Conservation (phyloP, 345 rosid genomes). For the Rhizophora mangle region DNA sequence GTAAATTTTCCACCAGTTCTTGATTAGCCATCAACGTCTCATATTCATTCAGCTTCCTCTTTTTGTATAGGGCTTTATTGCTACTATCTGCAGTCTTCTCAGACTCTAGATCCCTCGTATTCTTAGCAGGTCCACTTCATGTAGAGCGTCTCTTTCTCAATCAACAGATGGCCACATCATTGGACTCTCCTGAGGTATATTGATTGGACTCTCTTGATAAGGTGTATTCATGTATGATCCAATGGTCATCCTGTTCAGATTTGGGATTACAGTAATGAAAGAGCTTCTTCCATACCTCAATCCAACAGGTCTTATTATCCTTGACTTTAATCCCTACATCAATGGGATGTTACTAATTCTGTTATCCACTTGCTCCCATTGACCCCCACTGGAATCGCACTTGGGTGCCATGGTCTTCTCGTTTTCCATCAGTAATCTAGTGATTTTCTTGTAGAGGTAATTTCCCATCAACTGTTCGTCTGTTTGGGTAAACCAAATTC, state of each 20-base stretch:
- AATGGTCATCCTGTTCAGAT: not conserved
- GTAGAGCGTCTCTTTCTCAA: not conserved
- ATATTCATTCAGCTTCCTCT: too few species aligned
- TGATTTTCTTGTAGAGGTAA: not conserved
- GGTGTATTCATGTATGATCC: not conserved
- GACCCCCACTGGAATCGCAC: not conserved
- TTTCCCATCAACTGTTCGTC: not conserved
- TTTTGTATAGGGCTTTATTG: too few species aligned
- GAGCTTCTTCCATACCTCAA: not conserved
- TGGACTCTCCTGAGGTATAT: not conserved
- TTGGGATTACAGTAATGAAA: not conserved
- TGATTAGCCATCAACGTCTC: too few species aligned
- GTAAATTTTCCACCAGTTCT: too few species aligned
- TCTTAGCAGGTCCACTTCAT: too few species aligned
- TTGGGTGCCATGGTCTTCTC: not conserved
- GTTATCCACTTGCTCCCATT: not conserved
- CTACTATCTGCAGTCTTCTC: too few species aligned
- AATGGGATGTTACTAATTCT: not conserved
- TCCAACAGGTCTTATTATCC: not conserved
- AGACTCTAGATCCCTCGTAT: too few species aligned
- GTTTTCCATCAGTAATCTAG: not conserved
- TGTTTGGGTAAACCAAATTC: not conserved
- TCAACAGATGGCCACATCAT: not conserved
- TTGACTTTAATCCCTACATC: not conserved
- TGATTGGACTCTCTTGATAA: not conserved